A percentile compares a stretch with the other conserved stretches of the same genome.
Conservation (phyloP, 1,284 basidiomycete species). For the Trametes sp. region DNA sequence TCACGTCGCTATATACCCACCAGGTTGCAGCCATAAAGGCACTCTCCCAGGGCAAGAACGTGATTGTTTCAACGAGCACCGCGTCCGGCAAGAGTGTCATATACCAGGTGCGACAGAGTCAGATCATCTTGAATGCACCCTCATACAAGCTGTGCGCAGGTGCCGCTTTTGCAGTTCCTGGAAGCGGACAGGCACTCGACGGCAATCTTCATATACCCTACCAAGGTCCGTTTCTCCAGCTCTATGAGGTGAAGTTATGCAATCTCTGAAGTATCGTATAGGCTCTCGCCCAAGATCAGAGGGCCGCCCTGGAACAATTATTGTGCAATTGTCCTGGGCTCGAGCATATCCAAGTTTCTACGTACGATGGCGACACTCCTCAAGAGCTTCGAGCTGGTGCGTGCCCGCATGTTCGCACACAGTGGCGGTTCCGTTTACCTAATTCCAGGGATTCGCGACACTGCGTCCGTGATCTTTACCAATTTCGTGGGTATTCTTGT, state of each 20-base stretch:
- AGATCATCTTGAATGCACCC: background rate
- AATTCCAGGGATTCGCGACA: slow-evolving; percentile 64
- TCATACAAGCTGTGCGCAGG: slow-evolving; percentile 46
- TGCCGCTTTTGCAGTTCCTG: slow-evolving; percentile 77
- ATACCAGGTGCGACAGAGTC: slow-evolving; percentile 65
- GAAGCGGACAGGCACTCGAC: slow-evolving; percentile 70
- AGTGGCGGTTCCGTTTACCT: background rate
- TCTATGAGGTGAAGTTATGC: too few species aligned
- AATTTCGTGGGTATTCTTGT: slow-evolving; percentile 67
- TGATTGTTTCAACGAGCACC: slow-evolving; percentile 91
- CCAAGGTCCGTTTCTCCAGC: too few species aligned
- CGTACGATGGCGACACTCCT: slow-evolving; percentile 91
- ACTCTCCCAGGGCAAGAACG: slow-evolving; percentile 68
- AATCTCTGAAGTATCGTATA: slow-evolving; percentile 37
- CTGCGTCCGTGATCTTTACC: slow-evolving; percentile 75
- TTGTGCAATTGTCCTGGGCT: slow-evolving; percentile 69
- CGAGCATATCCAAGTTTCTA: slow-evolving; percentile 72
- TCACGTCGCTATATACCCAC: slow-evolving; percentile 77
- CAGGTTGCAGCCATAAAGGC: slow-evolving; percentile 82
- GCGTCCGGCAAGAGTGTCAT: slow-evolving; percentile 94
- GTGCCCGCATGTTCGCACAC: slow-evolving; percentile 20
- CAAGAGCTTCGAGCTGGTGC: slow-evolving; percentile 66
- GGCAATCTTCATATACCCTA: slow-evolving; percentile 90
- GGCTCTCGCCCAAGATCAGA: slow-evolving; percentile 93
- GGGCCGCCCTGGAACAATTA: slow-evolving; percentile 71